These are phyloP conservation scores for Saccharomyces kudriavzevii DNA, from an alignment of 805 yeast species.

Conservation along the genomic window DNA sequence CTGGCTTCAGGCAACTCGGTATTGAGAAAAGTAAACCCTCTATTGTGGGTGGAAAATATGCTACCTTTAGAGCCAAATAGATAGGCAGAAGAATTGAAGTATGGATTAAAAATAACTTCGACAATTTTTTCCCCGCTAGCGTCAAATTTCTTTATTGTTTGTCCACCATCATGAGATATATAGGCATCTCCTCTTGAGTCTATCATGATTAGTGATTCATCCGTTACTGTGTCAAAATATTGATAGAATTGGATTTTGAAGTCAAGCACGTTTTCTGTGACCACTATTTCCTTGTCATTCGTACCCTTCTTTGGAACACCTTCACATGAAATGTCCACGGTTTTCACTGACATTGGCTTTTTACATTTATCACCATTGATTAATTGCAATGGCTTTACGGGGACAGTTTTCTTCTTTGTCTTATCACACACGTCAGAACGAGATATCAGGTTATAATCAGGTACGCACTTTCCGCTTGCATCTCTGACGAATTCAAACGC, in stretches of 20 bases:
- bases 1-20: constrained; percentile 46
- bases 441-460: constrained; percentile 21
- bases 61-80: constrained; percentile 39
- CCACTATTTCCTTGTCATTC: constrained; percentile 27
- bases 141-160: constrained; percentile 36
- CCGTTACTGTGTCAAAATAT: constrained; percentile 37
- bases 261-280: constrained; percentile 38
- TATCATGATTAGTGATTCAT: constrained; percentile 58
- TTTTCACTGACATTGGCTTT: constrained; percentile 17
- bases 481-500: constrained; percentile 39
- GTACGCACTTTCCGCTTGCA: constrained; percentile 41
- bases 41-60: constrained; percentile 55
- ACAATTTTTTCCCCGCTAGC: constrained; percentile 35
- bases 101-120: constrained; percentile 56
- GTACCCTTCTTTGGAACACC: constrained; percentile 4
- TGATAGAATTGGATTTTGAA: constrained; percentile 49
- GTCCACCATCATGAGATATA: constrained; percentile 68
- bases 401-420: constrained; percentile 5
- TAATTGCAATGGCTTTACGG: constrained; percentile 14
- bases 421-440: constrained; percentile 16
- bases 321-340: constrained; percentile 25
- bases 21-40: constrained; percentile 50
- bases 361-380: constrained; percentile 17
- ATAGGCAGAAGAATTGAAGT: constrained; percentile 25
- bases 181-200: constrained; percentile 46